Base-by-base conservation (phyloP, 2,329 filamentous ascomycete genomes). In the Metarhizium brunneum region DNA sequence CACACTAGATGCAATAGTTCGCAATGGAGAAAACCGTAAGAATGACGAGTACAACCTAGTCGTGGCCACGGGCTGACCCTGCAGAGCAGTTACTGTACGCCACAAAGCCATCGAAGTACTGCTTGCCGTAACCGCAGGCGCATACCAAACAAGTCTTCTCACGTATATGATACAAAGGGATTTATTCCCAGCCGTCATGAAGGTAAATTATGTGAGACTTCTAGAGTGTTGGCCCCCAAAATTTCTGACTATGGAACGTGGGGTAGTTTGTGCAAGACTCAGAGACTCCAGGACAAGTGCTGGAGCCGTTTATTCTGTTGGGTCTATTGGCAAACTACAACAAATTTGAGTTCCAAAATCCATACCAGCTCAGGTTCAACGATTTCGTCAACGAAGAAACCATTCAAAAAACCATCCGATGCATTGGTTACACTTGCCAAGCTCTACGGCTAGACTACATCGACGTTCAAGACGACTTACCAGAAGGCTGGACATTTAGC, bases 271-370 rank as follows among this genome's bases (percentile, higher is more conserved):
- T 95, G 57, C 87, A 94, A 74, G 90, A 95, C 61, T 81, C 85
- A 48, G 85, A 90, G 58, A 78, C 80, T 29, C 76, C 82, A 38
- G 73, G 77, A 18, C 78, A 80, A 64, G 83, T 82, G 56, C 81
- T 90, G 47, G 82, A 88, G 57, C 87, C 92, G 0, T 91, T 96
- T 62, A 83, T 87, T 14, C 80, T 97, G 10, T 78, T 96, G 20
- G 92, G 92, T 13, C 78, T 97, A 4, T 76, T 99, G 54, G 88
- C 90, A 61, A 99, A 97, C 73, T 97, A 97, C 79, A 97, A 99
- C 80, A 99, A 97, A 70, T 99, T 99, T 66, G 94, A 99, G 71
- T 92, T 95, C 56, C 92, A 96, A 68, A 99, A 99, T 63, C 92
- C 92, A 0, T 99, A 99, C 65, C 87, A 94, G 64, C 76, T 95